Percentiles rank a stretch among this genome's conserved stretches.
These are phyloP conservation scores for Takashimella tepidaria DNA, from an alignment of 1,284 basidiomycete genomes.

Conservation along the genomic window DNA sequence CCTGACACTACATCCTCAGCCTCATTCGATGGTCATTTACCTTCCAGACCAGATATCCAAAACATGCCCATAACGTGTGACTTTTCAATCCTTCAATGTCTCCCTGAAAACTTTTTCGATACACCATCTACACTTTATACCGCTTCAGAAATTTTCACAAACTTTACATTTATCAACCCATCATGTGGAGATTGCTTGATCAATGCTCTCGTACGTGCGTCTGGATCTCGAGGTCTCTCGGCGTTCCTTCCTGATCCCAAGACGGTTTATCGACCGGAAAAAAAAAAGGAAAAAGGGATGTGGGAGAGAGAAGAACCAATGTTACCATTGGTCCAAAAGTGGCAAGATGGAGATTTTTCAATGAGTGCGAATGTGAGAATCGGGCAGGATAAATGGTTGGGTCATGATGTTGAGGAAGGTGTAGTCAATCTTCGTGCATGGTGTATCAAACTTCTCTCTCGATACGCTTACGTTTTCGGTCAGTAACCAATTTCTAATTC, in stretches of 20 bases:
- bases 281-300: neutral
- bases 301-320: slow-evolving; percentile 33
- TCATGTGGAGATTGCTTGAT: slow-evolving; percentile 47
- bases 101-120: slow-evolving; percentile 28
- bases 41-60: neutral
- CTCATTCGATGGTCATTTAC: slow-evolving; percentile 7
- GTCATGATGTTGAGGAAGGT: slow-evolving; percentile 14
- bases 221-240: slow-evolving; percentile 37
- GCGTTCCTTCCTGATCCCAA: slow-evolving; percentile 38
- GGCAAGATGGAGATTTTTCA: slow-evolving; percentile 27
- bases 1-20: too few species aligned
- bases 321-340: slow-evolving; percentile 24
- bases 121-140: slow-evolving; percentile 8
- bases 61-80: slow-evolving; percentile 11
- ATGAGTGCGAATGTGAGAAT: slow-evolving; percentile 20
- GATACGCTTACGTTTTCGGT: slow-evolving; percentile 38
- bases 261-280: slow-evolving; percentile 13
- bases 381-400: slow-evolving; percentile 35
- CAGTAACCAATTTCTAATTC: slow-evolving; percentile 6
- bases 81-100: slow-evolving; percentile 28
- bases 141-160: slow-evolving; percentile 32
- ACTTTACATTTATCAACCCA: slow-evolving; percentile 33
- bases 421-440: slow-evolving; percentile 28
- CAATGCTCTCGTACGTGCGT: slow-evolving; percentile 30
- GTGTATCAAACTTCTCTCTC: slow-evolving; percentile 36